Percentiles rank a stretch among this genome's conserved stretches.
phyloP scores from a whole-genome alignment of 2,329 filamentous ascomycete species.

The Colletotrichum incanum region DNA sequence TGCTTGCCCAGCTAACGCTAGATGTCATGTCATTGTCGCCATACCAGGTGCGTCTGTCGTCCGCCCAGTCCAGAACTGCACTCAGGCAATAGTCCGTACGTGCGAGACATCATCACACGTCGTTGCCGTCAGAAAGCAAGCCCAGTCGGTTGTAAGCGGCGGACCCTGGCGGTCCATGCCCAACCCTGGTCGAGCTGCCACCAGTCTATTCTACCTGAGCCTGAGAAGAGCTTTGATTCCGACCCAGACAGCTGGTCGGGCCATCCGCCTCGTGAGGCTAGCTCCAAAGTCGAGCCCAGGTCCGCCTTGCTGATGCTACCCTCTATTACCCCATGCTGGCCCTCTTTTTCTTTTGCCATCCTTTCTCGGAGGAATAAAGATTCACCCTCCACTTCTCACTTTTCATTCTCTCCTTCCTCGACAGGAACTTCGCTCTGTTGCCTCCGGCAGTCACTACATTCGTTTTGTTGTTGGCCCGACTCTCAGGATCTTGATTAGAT shows the following conservation, averaged over 20 bases:
- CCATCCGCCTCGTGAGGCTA: conserved; percentile 40
- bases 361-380: conserved; percentile 37
- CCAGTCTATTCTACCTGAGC: conserved; percentile 25
- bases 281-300: conserved; percentile 32
- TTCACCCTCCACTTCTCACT: conserved; percentile 36
- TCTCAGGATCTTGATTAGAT: conserved; percentile 39
- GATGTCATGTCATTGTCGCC: conserved; percentile 14
- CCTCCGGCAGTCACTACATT: conserved; percentile 43
- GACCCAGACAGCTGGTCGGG: conserved; percentile 33
- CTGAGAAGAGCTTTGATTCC: conserved; percentile 36
- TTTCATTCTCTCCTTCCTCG: conserved; percentile 27
- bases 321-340: conserved; percentile 38
- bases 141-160: conserved; percentile 14
- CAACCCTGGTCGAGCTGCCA: conserved; percentile 19
- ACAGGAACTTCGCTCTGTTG: conserved; percentile 40
- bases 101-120: conserved; percentile 35
- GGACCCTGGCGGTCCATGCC: conserved; percentile 31
- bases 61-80: conserved; percentile 35
- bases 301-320: conserved; percentile 34
- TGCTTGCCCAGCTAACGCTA: conserved; percentile 38
- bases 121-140: conserved; percentile 29
- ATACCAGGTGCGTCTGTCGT: conserved; percentile 10
- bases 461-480: conserved; percentile 40
- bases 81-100: conserved; percentile 36
- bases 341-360: conserved; percentile 34